A percentile compares a stretch with the other conserved stretches of the same genome.
Conservation (phyloP, 2,329 filamentous ascomycete genomes). For the Macrophomina tecta region DNA sequence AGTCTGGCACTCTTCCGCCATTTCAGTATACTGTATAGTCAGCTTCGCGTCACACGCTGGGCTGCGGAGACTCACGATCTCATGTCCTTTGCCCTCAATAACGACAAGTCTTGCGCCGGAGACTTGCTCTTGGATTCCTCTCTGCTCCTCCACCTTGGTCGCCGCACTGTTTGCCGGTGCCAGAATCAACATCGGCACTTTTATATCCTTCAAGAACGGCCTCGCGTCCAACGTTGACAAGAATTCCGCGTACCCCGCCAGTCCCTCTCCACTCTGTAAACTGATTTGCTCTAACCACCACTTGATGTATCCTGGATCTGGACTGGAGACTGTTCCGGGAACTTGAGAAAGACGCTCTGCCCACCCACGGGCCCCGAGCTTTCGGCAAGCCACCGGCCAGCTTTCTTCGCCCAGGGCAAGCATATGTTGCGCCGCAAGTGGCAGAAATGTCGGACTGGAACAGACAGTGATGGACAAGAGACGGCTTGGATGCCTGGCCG, state of each 20-base stretch:
- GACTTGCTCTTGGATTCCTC: constrained; percentile 32
- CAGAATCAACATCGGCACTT: constrained; percentile 41
- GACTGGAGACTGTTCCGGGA: constrained; percentile 24
- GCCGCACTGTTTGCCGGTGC: constrained; percentile 43
- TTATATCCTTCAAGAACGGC: constrained; percentile 38
- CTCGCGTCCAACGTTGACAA: constrained; percentile 41
- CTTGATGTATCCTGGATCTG: constrained; percentile 39
- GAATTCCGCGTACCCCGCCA: constrained; percentile 45
- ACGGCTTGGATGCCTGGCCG: constrained; percentile 39
- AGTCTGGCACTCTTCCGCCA: constrained; percentile 7
- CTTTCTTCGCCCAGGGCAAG: constrained; percentile 38
- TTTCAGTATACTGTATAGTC: constrained; percentile 1
- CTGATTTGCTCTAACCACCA: constrained; percentile 43
- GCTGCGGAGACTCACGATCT: constrained; percentile 42
- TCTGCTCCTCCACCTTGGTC: constrained; percentile 39
- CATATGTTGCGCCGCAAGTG: constrained; percentile 36
- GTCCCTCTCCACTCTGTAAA: constrained; percentile 38
- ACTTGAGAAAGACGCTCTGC: constrained; percentile 38
- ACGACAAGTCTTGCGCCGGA: constrained; percentile 35
- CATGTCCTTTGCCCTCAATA: constrained; percentile 41
- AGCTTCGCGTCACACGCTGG: constrained; percentile 32
- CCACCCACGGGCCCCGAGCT: constrained; percentile 43
- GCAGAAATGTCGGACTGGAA: constrained; percentile 40
- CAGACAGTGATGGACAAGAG: constrained; percentile 41
- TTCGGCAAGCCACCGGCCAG: constrained; percentile 40